Conservation (phyloP, 192 early-diverging fungal species). For the Backusella tuberculispora region DNA sequence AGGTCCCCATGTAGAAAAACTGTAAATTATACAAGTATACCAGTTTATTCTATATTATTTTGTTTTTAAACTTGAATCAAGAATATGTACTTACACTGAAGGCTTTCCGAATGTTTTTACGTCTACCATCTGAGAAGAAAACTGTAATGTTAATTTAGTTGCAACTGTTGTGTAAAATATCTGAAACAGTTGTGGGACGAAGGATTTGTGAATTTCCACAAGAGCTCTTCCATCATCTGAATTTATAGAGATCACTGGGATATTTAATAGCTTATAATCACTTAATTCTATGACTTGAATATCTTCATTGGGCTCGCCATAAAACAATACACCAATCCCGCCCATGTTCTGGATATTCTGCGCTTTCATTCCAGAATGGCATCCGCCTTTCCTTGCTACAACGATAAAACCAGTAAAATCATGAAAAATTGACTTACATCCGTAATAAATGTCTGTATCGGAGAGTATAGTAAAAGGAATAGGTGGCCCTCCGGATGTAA, state of each 20-base stretch:
- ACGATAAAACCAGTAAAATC: slow-evolving; percentile 48
- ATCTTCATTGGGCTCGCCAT: slow-evolving; percentile 45
- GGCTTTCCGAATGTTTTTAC: slow-evolving; percentile 28
- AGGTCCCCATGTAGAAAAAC: slow-evolving; percentile 72
- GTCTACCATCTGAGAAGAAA: slow-evolving; percentile 28
- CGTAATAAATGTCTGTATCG: neutral
- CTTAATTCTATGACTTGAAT: neutral
- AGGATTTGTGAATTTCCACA: neutral
- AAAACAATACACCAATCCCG: slow-evolving; percentile 65
- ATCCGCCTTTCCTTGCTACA: slow-evolving; percentile 65
- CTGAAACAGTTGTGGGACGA: neutral
- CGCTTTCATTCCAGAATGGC: slow-evolving; percentile 63
- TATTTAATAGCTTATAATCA: slow-evolving; percentile 41
- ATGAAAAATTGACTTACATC: neutral
- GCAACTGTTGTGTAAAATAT: neutral
- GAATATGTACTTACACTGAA: slow-evolving; percentile 18
- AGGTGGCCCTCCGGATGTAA: neutral
- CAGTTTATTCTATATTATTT: no score
- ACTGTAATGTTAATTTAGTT: slow-evolving; percentile 19
- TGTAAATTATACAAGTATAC: neutral
- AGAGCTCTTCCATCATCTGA: slow-evolving; percentile 44
- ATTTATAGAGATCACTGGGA: slow-evolving; percentile 58
- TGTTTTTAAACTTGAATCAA: slow-evolving; percentile 26
- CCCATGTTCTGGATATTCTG: slow-evolving; percentile 57
- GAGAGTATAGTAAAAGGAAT: neutral